Percentiles rank a stretch among this genome's conserved stretches.
Conservation (phyloP, 768 basidiomycete genomes). For the Coprinopsis marcescibilis region DNA sequence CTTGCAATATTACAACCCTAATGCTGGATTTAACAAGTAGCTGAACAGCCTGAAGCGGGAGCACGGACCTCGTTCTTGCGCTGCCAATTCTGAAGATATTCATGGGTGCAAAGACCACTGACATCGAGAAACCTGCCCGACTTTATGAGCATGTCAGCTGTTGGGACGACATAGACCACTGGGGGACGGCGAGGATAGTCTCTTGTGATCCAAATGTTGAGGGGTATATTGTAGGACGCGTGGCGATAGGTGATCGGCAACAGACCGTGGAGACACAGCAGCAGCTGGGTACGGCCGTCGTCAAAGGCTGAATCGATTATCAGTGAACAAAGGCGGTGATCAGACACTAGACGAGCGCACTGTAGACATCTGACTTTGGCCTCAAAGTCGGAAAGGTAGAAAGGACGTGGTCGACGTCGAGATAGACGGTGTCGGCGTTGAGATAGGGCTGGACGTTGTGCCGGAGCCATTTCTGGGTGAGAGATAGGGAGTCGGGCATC, state of each 20-base stretch:
- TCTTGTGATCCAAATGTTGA: conserved; percentile 81
- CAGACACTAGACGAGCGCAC: conserved; percentile 24
- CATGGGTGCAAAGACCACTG: conserved; percentile 64
- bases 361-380: conserved; percentile 82
- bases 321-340: conserved; percentile 6
- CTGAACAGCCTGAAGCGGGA: conserved; percentile 12
- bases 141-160: conserved; percentile 83
- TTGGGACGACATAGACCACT: conserved; percentile 88
- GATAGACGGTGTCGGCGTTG: conserved; percentile 48
- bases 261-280: conserved; percentile 88
- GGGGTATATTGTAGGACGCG: conserved; percentile 86
- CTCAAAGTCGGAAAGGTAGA: conserved; percentile 48
- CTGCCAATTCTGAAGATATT: conserved; percentile 74
- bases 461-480: conserved; percentile 61
- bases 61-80: conserved; percentile 74
- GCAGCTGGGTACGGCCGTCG: conserved; percentile 87
- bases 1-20: conserved; percentile 75
- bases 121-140: conserved; percentile 72
- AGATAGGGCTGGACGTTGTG: conserved; percentile 57
- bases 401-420: conserved; percentile 60
- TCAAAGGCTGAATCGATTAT: conserved; percentile 64
- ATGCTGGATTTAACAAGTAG: conserved; percentile 10
- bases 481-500: conserved; percentile 23
- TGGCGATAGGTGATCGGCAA: conserved; percentile 78
- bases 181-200: conserved; percentile 84